phyloP scores from a whole-genome alignment of 2,329 filamentous ascomycete genomes.

The Rhytidhysteron rufulum region DNA sequence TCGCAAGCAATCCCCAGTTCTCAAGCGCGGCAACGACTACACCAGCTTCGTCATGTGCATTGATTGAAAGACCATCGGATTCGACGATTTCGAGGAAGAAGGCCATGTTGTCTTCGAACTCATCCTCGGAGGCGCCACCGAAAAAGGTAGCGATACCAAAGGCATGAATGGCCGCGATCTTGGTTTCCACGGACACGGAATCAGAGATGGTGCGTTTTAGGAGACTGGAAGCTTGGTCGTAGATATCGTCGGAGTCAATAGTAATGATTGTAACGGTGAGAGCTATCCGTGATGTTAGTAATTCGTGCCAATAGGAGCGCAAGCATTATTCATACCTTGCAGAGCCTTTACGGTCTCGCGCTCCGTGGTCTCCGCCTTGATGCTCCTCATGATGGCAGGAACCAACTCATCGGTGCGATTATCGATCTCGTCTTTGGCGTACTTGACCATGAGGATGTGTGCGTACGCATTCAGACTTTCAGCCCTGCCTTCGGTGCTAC shows the following conservation, averaged over 20 bases:
- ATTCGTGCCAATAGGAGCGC: not conserved
- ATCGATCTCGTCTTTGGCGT: constrained; percentile 60
- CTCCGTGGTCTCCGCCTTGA: constrained; percentile 64
- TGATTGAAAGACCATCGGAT: constrained; percentile 70
- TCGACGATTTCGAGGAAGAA: constrained; percentile 74
- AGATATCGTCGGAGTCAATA: constrained; percentile 61
- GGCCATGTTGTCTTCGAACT: constrained; percentile 67
- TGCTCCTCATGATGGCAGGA: constrained; percentile 63
- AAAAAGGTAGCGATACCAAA: constrained; percentile 71
- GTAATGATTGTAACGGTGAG: constrained; percentile 68
- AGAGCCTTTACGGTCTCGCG: constrained; percentile 68
- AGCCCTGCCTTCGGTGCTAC: constrained; percentile 68
- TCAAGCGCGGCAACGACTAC: constrained; percentile 72
- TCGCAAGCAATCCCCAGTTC: constrained; percentile 77
- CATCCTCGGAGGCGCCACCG: constrained; percentile 66
- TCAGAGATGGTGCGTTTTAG: constrained; percentile 65
- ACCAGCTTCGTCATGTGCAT: constrained; percentile 65
- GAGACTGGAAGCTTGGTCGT: constrained; percentile 56
- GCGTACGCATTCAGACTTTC: constrained; percentile 59
- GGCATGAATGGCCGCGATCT: constrained; percentile 68
- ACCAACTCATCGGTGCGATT: constrained; percentile 59
- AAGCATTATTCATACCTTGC: constrained; percentile 43
- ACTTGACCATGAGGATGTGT: constrained; percentile 65
- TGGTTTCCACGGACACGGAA: constrained; percentile 60
- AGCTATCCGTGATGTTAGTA: constrained; percentile 37